Evolutionary conservation across 805 yeast genomes (phyloP).

Genomic region (Teunomyces kruisii): DNA sequence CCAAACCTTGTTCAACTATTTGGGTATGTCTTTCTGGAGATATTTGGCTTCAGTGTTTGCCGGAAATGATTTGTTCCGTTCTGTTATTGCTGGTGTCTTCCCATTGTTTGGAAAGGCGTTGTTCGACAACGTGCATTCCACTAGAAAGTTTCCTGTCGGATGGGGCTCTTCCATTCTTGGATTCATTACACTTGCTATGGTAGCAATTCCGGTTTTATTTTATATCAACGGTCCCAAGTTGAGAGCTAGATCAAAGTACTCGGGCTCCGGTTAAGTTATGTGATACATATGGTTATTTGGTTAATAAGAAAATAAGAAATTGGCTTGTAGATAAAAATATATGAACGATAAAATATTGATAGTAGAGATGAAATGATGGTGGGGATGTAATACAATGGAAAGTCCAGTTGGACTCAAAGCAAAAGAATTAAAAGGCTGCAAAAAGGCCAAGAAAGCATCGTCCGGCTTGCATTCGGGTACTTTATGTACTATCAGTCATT

Average conservation of each 20-base stretch:
- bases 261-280: slow-evolving; percentile 20
- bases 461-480: too few species aligned
- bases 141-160: slow-evolving; percentile 52
- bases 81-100: slow-evolving; percentile 55
- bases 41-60: slow-evolving; percentile 61
- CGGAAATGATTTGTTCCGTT: slow-evolving; percentile 51
- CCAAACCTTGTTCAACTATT: slow-evolving; percentile 51
- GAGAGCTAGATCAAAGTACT: slow-evolving; percentile 43
- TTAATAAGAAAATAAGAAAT: too few species aligned
- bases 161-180: slow-evolving; percentile 57
- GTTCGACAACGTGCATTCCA: slow-evolving; percentile 48
- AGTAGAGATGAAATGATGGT: too few species aligned
- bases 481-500: too few species aligned
- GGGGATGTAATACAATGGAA: too few species aligned
- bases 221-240: slow-evolving; percentile 44
- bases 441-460: too few species aligned
- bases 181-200: slow-evolving; percentile 42
- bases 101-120: slow-evolving; percentile 64
- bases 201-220: slow-evolving; percentile 47
- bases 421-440: too few species aligned
- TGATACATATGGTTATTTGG: background rate
- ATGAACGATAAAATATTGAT: too few species aligned
- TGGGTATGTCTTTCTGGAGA: slow-evolving; percentile 48
- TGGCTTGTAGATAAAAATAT: too few species aligned
- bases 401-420: too few species aligned